Percentiles rank a stretch among this genome's conserved stretches.
These are phyloP conservation scores for Mycena citricolor DNA, from an alignment of 1,284 basidiomycete species.

Conservation along the genomic window DNA sequence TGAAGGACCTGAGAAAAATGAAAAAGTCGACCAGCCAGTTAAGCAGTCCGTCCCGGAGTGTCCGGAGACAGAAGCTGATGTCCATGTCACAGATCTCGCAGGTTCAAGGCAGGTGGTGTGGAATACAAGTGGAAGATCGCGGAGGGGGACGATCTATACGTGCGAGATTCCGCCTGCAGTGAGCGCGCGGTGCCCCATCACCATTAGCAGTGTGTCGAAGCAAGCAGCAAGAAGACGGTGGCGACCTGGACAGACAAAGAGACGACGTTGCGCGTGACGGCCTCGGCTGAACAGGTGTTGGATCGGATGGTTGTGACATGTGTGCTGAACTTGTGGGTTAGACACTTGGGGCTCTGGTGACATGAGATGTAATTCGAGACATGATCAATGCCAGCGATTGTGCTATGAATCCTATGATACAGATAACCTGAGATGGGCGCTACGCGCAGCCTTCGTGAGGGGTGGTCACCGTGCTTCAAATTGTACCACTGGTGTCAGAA, in stretches of 20 bases:
- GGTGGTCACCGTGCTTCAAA: no score
- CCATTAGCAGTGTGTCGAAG: constrained; percentile 54
- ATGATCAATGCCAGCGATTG: no score
- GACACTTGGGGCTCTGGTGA: constrained; percentile 43
- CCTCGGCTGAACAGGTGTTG: constrained; percentile 41
- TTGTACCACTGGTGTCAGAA: no score
- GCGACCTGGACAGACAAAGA: constrained; percentile 48
- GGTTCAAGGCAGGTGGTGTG: constrained; percentile 48
- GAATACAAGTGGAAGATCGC: constrained; percentile 62
- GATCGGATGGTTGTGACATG: constrained; percentile 58
- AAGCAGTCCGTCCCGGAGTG: constrained; percentile 21
- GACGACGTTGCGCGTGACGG: constrained; percentile 40
- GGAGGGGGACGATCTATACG: constrained; percentile 46
- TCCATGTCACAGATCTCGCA: constrained; percentile 37
- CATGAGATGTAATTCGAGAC: no score
- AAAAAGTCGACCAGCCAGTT: constrained; percentile 55
- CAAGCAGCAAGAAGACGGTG: constrained; percentile 45
- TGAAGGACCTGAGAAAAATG: constrained; percentile 47
- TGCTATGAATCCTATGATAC: no score
- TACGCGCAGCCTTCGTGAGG: no score
- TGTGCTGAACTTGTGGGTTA: constrained; percentile 55
- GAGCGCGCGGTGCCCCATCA: no score
- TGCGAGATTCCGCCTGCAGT: constrained; percentile 32
- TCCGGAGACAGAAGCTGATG: constrained; percentile 1
- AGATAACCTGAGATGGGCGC: no score